Evolutionary conservation across 208 protist species (phyloP).

Genomic region (Trichomonas tenax): DNA sequence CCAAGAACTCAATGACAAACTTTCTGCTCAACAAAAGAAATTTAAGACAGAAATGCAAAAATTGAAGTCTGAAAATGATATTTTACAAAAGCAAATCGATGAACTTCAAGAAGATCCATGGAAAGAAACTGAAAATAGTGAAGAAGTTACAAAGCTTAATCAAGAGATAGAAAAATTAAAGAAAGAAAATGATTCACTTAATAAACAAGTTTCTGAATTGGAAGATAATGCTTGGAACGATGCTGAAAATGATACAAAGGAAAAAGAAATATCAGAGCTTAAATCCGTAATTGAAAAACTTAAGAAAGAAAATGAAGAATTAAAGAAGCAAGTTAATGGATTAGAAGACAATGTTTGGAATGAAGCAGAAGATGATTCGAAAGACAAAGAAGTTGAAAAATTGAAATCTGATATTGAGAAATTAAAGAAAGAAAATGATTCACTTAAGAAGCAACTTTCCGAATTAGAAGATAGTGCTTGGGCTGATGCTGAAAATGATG

Average conservation of each 20-base stretch:
- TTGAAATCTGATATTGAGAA: no score
- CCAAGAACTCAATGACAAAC: neutral
- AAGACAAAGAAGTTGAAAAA: no score
- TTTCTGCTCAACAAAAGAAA: no score
- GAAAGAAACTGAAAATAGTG: neutral
- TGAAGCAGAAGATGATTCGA: no score
- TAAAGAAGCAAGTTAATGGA: neutral
- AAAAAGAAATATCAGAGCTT: neutral
- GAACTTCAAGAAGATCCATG: neutral
- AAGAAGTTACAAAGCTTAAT: no score
- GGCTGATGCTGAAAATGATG: neutral
- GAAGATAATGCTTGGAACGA: neutral
- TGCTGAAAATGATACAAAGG: neutral
- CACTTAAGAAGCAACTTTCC: neutral
- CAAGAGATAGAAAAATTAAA: neutral
- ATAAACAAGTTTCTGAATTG: neutral
- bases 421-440: neutral
- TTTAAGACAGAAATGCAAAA: neutral
- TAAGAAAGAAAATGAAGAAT: neutral
- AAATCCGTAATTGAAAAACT: neutral
- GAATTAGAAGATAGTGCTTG: neutral
- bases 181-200: neutral
- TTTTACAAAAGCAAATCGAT: neutral
- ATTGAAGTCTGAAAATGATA: neutral
- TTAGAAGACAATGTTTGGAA: no score